phyloP scores from a whole-genome alignment of 2,329 filamentous ascomycete genomes.

The Trichophyton simii region DNA sequence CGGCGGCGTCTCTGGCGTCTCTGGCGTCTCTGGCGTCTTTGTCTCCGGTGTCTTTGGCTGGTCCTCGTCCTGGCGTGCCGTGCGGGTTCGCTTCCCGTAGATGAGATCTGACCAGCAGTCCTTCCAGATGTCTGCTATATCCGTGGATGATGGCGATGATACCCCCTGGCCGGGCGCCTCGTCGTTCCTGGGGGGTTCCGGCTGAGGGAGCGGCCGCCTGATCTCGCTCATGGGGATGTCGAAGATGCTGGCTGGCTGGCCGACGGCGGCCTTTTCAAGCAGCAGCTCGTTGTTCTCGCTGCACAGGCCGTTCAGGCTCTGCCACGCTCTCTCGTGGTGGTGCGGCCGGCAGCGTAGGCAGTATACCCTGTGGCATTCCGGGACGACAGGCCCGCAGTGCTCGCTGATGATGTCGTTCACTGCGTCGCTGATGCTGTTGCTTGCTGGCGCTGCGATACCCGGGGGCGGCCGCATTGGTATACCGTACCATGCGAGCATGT shows the following conservation, averaged over 20 bases:
- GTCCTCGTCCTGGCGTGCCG: too few species aligned
- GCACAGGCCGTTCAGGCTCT: conserved; percentile 1
- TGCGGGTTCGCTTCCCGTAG: too few species aligned
- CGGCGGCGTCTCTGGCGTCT: too few species aligned
- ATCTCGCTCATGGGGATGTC: conserved; percentile 2
- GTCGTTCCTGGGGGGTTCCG: neutral
- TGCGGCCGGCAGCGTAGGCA: neutral
- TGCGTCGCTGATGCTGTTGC: neutral
- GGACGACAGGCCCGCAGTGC: neutral
- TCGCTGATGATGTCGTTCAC: neutral
- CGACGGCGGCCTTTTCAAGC: neutral
- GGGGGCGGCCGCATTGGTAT: neutral
- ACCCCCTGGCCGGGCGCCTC: too few species aligned
- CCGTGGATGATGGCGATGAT: too few species aligned
- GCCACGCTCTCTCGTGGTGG: neutral
- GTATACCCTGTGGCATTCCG: neutral
- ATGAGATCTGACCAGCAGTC: too few species aligned
- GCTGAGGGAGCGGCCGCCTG: neutral
- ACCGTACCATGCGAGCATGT: neutral
- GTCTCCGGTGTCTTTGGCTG: too few species aligned
- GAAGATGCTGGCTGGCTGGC: neutral
- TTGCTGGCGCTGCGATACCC: neutral
- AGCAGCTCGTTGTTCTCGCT: neutral
- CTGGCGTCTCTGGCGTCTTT: too few species aligned
- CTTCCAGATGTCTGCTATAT: too few species aligned